Percentiles rank a stretch among this genome's conserved stretches.
phyloP scores from a whole-genome alignment of 768 basidiomycete species.

The Fistulinella prunicolor region DNA sequence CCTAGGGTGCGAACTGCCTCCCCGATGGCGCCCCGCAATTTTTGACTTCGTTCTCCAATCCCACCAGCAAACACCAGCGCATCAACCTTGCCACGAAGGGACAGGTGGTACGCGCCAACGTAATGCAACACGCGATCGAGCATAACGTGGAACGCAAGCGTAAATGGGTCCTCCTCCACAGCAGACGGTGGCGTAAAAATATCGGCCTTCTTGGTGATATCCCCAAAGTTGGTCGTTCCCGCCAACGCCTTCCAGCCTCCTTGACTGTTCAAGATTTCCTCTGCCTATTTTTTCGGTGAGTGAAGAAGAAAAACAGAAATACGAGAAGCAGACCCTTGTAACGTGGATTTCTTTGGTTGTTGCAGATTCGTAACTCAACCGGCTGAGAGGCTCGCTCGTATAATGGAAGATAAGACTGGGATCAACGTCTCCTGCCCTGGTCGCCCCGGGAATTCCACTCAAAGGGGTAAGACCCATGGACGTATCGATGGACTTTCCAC shows the following conservation, averaged over 20 bases:
- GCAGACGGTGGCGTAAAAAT: slow-evolving; percentile 16
- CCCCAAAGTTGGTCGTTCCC: slow-evolving; percentile 80
- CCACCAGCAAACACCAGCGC: slow-evolving; percentile 86
- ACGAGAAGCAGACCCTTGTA: slow-evolving; percentile 39
- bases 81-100: slow-evolving; percentile 65
- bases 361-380: slow-evolving; percentile 50
- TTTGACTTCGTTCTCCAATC: slow-evolving; percentile 73
- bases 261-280: slow-evolving; percentile 70
- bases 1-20: slow-evolving; percentile 59
- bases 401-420: slow-evolving; percentile 88
- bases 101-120: slow-evolving; percentile 72
- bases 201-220: slow-evolving; percentile 51
- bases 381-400: slow-evolving; percentile 45
- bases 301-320: background rate
- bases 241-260: slow-evolving; percentile 77
- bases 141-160: slow-evolving; percentile 76
- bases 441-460: slow-evolving; percentile 86
- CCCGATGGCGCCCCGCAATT: slow-evolving; percentile 58
- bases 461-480: slow-evolving; percentile 91
- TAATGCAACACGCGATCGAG: slow-evolving; percentile 72
- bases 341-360: slow-evolving; percentile 48
- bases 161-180: slow-evolving; percentile 35
- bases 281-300: slow-evolving; percentile 43
- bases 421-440: slow-evolving; percentile 80
- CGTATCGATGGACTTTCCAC: slow-evolving; percentile 77